Base-by-base conservation (phyloP, 768 basidiomycete species). In the Dentipellis sp. region DNA sequence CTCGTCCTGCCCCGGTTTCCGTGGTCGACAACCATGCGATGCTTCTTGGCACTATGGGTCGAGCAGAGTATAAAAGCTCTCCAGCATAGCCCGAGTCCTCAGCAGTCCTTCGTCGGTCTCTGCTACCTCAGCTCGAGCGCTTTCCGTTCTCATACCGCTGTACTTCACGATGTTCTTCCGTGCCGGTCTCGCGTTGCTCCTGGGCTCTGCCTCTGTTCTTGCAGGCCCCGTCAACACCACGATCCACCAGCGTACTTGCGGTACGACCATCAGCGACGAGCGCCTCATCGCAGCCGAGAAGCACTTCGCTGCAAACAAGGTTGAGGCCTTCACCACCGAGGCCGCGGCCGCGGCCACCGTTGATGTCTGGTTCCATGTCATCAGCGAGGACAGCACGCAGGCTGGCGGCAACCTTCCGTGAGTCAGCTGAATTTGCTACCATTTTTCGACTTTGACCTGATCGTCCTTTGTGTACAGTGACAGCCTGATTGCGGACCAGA, bases 301-400 rank as follows among this genome's bases (percentile, higher is more conserved):
- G 52, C 71, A 76, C 65, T 78, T 78, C 63, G 58, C 63, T 12
- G 68, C 66, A 29, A 69, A 78, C 68, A 69, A 71, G 55, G 67
- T 75, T 38, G 61, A 53, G n/a, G 16, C 54, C 11, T 19, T 56
- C 17, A 40, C 53, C 35, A 19, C 38, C 14, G 34, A 36, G 4
- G 59, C 40, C 19, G 62, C 64, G 16, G 60, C 62, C 3, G 39
- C 56, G 1, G 60, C 62, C 14, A 56, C 61, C 8, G 40, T 78
- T n/a, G 65, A 72, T 58, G 69, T 78, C 35, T 71, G 74, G 65
- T 76, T 73, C 65, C 73, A 78, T 56, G 71, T 78, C 56, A 70
- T 79, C 60, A 69, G 64, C 61, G 64, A 71, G 57, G 74, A 75
- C 59, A 57, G 66, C 52, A 74, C 75, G 5, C 34, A 19, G 19